Percentiles rank a stretch among this genome's conserved stretches.
Evolutionary conservation across 768 basidiomycete genomes (phyloP).

Genomic region (Scleroderma bovista): DNA sequence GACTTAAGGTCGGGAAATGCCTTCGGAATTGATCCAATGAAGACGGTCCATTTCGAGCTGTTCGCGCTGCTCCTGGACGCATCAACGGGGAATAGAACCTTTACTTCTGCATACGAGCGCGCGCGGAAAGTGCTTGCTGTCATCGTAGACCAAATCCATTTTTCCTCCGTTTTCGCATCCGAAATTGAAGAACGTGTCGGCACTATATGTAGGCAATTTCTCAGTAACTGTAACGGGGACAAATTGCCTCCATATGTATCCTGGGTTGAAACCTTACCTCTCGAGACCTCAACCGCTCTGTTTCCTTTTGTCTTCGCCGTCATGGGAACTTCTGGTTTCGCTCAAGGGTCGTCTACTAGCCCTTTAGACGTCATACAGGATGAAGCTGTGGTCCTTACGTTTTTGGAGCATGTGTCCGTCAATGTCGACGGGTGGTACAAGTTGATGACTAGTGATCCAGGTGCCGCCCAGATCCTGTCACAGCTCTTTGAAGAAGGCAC

Average conservation of each 20-base stretch:
- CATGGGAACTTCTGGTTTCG: neutral
- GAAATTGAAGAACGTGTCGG: neutral
- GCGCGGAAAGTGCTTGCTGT: neutral
- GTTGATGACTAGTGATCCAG: neutral
- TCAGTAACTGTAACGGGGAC: neutral
- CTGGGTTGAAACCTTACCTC: neutral
- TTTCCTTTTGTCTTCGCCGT: neutral
- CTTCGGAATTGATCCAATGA: neutral
- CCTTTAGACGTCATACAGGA: neutral
- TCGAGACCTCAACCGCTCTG: neutral
- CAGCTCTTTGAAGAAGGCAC: neutral
- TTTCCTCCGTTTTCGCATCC: neutral
- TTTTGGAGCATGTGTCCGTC: neutral
- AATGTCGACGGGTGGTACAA: constrained; percentile 1
- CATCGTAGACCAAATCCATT: neutral
- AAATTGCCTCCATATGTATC: neutral
- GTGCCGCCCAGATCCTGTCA: neutral
- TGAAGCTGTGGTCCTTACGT: neutral
- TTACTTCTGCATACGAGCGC: neutral
- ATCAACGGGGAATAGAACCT: neutral
- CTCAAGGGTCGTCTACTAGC: neutral
- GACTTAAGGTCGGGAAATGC: neutral
- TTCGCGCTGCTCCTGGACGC: constrained; percentile 4
- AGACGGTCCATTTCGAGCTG: constrained; percentile 2
- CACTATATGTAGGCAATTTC: neutral